A percentile compares a stretch with the other conserved stretches of the same genome.
phyloP scores from a whole-genome alignment of 164 flowering plant species.

The Aristolochia contorta region DNA sequence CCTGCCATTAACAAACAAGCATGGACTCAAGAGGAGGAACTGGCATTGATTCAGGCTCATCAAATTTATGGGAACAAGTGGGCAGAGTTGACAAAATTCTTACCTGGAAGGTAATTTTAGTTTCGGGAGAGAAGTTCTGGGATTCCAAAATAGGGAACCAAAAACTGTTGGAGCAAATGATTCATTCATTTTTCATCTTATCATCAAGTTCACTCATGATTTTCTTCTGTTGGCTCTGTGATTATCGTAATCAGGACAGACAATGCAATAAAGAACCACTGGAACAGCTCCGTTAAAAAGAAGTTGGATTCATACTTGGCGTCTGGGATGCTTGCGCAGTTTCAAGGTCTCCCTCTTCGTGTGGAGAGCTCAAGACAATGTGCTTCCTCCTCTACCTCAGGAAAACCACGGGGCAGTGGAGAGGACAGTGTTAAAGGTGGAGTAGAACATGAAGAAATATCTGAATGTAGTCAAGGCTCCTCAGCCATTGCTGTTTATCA shows the following conservation, averaged over 20 bases:
- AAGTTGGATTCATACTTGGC: conserved; percentile 73
- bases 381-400: conserved; percentile 34
- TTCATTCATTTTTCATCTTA: too few relatives aligned
- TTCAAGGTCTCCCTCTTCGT: conserved; percentile 32
- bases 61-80: conserved; percentile 91
- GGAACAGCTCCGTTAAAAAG: conserved; percentile 98
- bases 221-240: conserved; percentile 1
- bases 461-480: conserved; percentile 82
- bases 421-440: conserved; percentile 35
- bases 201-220: too few relatives aligned
- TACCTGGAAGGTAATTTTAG: conserved; percentile 80
- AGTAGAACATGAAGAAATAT: conserved; percentile 46
- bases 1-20: conserved; percentile 91
- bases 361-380: conserved; percentile 32
- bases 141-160: too few relatives aligned
- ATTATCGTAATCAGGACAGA: conserved; percentile 62
- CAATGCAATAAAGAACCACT: conserved; percentile 98
- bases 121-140: too few relatives aligned
- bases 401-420: conserved; percentile 40
- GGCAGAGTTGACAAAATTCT: conserved; percentile 91
- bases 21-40: conserved; percentile 97
- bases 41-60: conserved; percentile 85
- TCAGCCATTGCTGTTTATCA: conserved; percentile 32
- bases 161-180: too few relatives aligned
- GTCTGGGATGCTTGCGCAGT: conserved; percentile 72